Evolutionary conservation across 495 filamentous ascomycete species (phyloP).

Genomic region (Penicillium macrosclerotiorum): DNA sequence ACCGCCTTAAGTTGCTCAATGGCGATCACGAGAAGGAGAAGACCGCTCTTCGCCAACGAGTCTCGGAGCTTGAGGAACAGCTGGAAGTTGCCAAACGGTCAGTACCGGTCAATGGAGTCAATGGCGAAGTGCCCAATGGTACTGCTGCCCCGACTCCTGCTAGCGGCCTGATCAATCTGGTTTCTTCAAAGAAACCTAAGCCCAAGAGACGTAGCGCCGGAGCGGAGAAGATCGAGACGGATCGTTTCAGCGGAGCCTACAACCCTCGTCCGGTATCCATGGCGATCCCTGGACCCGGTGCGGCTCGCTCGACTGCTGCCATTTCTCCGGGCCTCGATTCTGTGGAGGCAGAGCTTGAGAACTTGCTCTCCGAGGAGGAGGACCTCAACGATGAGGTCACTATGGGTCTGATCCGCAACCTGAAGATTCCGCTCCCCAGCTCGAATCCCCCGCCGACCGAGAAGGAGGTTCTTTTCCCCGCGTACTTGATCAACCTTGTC

Average conservation of each 20-base stretch:
- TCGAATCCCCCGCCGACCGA: slow-evolving; percentile 85
- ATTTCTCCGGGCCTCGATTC: slow-evolving; percentile 81
- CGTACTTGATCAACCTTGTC: slow-evolving; percentile 97
- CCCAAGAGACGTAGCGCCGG: slow-evolving; percentile 94
- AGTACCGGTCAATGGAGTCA: slow-evolving; percentile 49
- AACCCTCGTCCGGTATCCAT: slow-evolving; percentile 95
- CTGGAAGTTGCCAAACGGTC: slow-evolving; percentile 80
- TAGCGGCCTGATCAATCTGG: slow-evolving; percentile 89
- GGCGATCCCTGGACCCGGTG: slow-evolving; percentile 66
- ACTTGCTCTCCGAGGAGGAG: slow-evolving; percentile 90
- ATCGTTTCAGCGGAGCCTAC: slow-evolving; percentile 86
- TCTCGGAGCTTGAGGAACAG: slow-evolving; percentile 87
- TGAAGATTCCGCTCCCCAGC: slow-evolving; percentile 88
- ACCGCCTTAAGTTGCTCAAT: slow-evolving; percentile 66
- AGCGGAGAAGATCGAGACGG: slow-evolving; percentile 75
- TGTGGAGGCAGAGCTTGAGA: slow-evolving; percentile 90
- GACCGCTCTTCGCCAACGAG: slow-evolving; percentile 75
- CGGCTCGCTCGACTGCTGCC: slow-evolving; percentile 63
- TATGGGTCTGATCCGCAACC: slow-evolving; percentile 89
- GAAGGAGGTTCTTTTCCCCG: slow-evolving; percentile 98
- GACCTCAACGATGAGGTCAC: slow-evolving; percentile 94
- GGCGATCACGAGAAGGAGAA: slow-evolving; percentile 78
- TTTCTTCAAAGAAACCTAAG: slow-evolving; percentile 96
- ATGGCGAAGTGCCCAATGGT: slow-evolving; percentile 73
- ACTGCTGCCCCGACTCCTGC: slow-evolving; percentile 50